Percentiles rank a stretch among this genome's conserved stretches.
These are phyloP conservation scores for Punica granatum DNA, from an alignment of 345 rosid genomes.

Conservation along the genomic window DNA sequence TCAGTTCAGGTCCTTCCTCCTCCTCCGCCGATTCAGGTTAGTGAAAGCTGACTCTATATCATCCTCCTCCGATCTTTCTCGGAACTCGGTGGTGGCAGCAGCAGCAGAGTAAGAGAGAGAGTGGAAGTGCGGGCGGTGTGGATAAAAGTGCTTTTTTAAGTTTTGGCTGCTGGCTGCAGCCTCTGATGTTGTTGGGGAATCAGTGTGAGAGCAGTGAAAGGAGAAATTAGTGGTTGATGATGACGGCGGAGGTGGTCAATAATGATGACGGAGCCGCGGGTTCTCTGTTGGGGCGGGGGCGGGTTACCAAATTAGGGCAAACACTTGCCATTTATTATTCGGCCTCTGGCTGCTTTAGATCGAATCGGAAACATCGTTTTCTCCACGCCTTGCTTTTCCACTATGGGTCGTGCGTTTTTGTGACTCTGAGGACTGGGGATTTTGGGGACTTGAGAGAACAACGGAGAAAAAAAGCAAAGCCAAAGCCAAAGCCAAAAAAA, in stretches of 20 bases:
- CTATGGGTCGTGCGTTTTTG: too few species aligned
- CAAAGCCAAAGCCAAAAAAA: too few species aligned
- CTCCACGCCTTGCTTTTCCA: conserved; percentile 8
- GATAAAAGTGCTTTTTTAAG: background rate
- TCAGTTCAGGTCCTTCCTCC: too few species aligned
- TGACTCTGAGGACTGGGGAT: too few species aligned
- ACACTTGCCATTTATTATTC: conserved; percentile 6
- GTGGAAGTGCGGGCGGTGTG: too few species aligned
- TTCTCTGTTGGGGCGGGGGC: background rate
- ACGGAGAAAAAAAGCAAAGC: too few species aligned
- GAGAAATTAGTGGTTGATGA: background rate
- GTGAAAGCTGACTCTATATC: background rate
- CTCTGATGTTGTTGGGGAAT: background rate
- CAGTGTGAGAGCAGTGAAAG: background rate
- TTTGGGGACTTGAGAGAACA: too few species aligned
- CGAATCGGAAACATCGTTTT: conserved; percentile 23
- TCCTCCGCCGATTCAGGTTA: background rate
- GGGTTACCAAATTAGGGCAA: conserved; percentile 22
- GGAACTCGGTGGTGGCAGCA: background rate
- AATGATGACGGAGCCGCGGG: background rate
- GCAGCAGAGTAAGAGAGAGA: too few species aligned
- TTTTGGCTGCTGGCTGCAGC: background rate
- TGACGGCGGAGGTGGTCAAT: background rate
- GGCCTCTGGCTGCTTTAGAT: conserved; percentile 21
- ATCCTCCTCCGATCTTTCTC: background rate